Evolutionary conservation across 805 yeast genomes (phyloP), one percentile per base, ranked within the genome.

Genomic region (Alloascoidea africana): DNA sequence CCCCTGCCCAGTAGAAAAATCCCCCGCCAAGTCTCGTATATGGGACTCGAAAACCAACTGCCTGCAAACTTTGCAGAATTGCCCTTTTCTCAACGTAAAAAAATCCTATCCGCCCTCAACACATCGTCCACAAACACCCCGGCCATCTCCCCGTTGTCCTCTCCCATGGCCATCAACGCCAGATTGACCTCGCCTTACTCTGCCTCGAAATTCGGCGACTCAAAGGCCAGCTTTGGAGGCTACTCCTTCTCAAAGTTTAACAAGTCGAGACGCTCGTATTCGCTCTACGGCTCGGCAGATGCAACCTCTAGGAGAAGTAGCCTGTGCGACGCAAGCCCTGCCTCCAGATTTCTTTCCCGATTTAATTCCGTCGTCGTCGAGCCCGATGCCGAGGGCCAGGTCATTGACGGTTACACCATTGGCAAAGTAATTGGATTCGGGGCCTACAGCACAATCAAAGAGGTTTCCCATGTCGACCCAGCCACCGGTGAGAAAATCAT

Each of bases 401-500:
- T 66, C 16, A 71, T 85, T 1, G 75, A 71, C 13, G 73, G 73
- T 46, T 63, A 67, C 59, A 53, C 51, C 18, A 52, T 86, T 18
- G 94, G 93, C 1, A 74, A 73, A 46, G 68, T 78, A 6, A 76
- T 85, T 43, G 95, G 95, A 1, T 73, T 71, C 51, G 96, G 96
- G 11, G 93, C 94, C 0, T 87, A 91, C 80, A 94, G 95, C 6
- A 68, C 77, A 18, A 78, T 86, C 6, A 61, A 94, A 41, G 89
- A 81, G 51, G 81, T 89, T 44, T 54, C 50, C 5, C 43, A 55
- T 13, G 41, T 46, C 8, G 51, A 51, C 16, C n/a, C 30, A 8
- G 13, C 8, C 8, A 23, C 30, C n/a, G 30, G 30, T 8, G n/a
- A 8, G 8, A 8, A 8, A 23, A n/a, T n/a, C n/a, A n/a, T n/a